Evolutionary conservation across 495 filamentous ascomycete species (phyloP), one percentile per base, ranked within the genome.

Genomic region (Margaritispora aquatica): DNA sequence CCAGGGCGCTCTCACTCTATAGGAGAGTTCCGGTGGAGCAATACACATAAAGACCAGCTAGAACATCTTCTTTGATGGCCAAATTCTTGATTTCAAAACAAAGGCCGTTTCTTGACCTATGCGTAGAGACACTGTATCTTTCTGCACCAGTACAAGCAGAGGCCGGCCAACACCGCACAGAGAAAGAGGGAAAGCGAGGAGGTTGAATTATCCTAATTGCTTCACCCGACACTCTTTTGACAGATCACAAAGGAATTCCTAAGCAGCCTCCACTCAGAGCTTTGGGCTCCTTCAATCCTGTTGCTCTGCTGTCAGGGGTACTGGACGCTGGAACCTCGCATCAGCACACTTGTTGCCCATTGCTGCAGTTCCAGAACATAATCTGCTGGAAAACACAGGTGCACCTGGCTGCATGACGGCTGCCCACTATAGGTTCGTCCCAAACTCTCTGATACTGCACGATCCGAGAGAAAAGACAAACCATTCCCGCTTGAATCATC

Each of bases 371-470:
- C 64, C 61, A 66, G 64, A 63, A 63, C 58, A 63, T 54, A 26
- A 22, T 26, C 55, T 61, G 58, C 57, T 41, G 31, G 54, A 58
- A 55, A 66, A 51, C 44, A 61, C n/a, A n/a, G n/a, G 53, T 60
- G 27, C 52, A 15, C 38, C 29, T 49, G 55, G 44, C 63, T 68
- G 66, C 63, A 62, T 47, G 60, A 51, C 66, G 66, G 68, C 59
- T 61, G 36, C 61, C 57, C 64, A 66, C 67, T 59, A 70, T 67
- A 71, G 69, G 72, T 74, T 74, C 69, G 73, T 76, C 54, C 72
- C 60, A 69, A 72, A 67, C 66, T 67, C 51, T 65, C 63, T 57
- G 27, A 65, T 58, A 58, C 63, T 60, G 48, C 55, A 55, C 22
- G 47, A 49, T 53, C 55, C 63, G 51, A 64, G 50, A 66, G 61